Conservation (phyloP, 169 alveolate genomes). For the Blepharisma undulans region DNA sequence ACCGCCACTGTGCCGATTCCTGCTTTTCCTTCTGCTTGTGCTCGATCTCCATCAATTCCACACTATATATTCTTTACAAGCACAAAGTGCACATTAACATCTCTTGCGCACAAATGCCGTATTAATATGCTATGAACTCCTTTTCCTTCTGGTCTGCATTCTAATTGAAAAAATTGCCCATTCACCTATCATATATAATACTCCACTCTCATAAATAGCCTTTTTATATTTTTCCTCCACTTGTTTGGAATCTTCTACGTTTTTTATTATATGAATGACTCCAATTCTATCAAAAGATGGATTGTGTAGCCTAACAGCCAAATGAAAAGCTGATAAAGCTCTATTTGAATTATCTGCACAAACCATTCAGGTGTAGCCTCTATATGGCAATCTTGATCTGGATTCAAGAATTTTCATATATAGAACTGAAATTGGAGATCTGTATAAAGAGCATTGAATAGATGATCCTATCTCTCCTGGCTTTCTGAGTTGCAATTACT, state of each 20-base stretch:
- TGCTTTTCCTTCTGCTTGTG: not conserved
- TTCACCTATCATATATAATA: not conserved
- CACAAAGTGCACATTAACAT: not conserved
- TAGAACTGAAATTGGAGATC: not conserved
- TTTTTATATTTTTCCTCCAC: not conserved
- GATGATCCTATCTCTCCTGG: not conserved
- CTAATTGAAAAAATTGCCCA: not conserved
- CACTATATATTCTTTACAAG: not conserved
- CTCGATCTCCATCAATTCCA: not conserved
- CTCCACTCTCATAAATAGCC: not conserved
- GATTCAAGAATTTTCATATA: not conserved
- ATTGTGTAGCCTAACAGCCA: not conserved
- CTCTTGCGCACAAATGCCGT: not conserved
- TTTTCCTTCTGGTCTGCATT: not conserved
- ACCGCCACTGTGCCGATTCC: not conserved
- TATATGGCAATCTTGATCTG: not conserved
- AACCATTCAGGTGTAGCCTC: not conserved
- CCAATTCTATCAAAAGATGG: not conserved
- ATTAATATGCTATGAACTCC: not conserved
- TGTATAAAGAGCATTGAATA: not conserved
- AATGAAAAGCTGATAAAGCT: not conserved
- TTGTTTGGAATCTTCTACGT: not conserved
- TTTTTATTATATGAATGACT: not conserved
- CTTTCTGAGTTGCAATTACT: not conserved
- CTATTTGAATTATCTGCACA: not conserved